These are phyloP conservation scores for Forsythia suspensa DNA, from an alignment of 257 asterid genomes.

Conservation along the genomic window DNA sequence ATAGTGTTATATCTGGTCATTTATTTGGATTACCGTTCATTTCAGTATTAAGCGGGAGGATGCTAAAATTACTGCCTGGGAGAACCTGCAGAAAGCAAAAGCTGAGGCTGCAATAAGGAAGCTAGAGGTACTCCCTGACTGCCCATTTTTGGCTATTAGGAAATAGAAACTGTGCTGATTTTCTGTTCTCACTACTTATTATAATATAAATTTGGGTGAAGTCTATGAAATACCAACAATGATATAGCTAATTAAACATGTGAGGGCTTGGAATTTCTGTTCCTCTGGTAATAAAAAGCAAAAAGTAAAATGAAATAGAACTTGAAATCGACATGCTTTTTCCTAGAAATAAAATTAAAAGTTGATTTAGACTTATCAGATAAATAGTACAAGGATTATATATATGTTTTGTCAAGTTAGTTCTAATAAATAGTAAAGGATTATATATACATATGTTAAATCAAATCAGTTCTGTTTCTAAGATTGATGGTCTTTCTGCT, in stretches of 20 bases:
- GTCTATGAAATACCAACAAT: not conserved
- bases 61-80: constrained; percentile 78
- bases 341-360: too few relatives aligned
- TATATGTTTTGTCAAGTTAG: not conserved
- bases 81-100: constrained; percentile 81
- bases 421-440: not conserved
- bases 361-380: too few relatives aligned
- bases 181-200: constrained; percentile 2
- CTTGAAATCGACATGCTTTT: not conserved
- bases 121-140: constrained; percentile 52
- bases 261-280: not conserved
- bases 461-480: not conserved
- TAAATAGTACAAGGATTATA: not conserved
- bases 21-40: constrained; percentile 9
- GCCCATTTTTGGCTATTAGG: not conserved
- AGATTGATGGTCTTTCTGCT: not conserved
- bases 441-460: not conserved
- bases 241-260: not conserved
- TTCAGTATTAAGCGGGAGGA: constrained; percentile 64
- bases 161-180: not conserved
- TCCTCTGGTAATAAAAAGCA: not conserved
- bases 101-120: constrained; percentile 78
- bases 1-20: not conserved
- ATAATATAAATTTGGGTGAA: not conserved
- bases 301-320: too few relatives aligned